Evolutionary conservation across 164 flowering plant genomes (phyloP).

Genomic region (Protea cynaroides): DNA sequence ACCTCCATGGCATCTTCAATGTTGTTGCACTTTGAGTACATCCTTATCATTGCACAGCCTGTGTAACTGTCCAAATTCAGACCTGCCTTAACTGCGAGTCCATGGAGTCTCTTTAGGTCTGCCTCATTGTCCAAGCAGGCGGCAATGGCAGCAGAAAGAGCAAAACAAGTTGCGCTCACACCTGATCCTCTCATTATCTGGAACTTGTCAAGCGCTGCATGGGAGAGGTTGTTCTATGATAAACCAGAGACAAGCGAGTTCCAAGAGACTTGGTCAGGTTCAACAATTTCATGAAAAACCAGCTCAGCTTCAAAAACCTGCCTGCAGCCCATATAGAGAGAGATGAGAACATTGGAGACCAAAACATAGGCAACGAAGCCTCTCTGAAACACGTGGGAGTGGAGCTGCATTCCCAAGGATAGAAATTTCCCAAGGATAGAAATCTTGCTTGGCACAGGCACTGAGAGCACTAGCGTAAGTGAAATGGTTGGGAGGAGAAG

Average conservation of each 20-base stretch:
- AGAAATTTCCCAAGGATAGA: too few species aligned
- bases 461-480: constrained; percentile 9
- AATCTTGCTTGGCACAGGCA: constrained; percentile 12
- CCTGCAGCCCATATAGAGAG: constrained; percentile 16
- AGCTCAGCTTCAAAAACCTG: constrained; percentile 14
- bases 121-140: constrained; percentile 13
- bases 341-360: constrained; percentile 20
- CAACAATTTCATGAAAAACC: constrained; percentile 13
- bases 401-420: constrained; percentile 21
- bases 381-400: constrained; percentile 15
- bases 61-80: constrained; percentile 15
- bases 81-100: constrained; percentile 17
- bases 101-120: constrained; percentile 13
- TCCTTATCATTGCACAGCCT: constrained; percentile 15
- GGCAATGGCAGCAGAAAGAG: constrained; percentile 10
- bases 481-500: constrained; percentile 5
- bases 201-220: constrained; percentile 11
- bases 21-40: constrained; percentile 17
- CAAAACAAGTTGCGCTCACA: constrained; percentile 13
- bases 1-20: constrained; percentile 12
- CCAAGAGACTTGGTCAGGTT: constrained; percentile 25
- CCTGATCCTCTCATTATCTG: constrained; percentile 13
- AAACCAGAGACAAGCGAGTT: constrained; percentile 21
- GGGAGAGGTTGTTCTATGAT: constrained; percentile 13
- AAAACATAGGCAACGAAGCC: constrained; percentile 13